These are phyloP conservation scores for Salix brachista DNA, from an alignment of 345 rosid genomes.

Conservation along the genomic window DNA sequence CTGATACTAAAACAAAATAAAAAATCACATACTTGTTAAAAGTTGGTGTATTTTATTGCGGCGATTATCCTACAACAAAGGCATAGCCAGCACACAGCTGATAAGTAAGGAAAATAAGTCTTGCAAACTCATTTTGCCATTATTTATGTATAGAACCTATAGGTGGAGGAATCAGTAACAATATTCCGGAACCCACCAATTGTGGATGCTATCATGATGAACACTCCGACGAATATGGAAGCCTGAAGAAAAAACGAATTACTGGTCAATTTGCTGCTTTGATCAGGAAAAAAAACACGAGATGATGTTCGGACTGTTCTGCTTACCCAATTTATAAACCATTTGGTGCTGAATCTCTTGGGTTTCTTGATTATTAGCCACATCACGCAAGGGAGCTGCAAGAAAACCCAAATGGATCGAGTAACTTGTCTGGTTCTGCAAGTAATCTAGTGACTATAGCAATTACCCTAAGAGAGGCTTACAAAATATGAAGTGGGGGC, in stretches of 20 bases:
- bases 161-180: constrained; percentile 67
- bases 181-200: constrained; percentile 91
- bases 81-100: background rate
- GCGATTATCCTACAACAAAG: background rate
- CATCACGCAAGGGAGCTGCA: constrained; percentile 89
- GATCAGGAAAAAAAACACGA: background rate
- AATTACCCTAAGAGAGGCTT: constrained; percentile 20
- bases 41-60: no score
- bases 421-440: background rate
- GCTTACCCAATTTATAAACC: constrained; percentile 91
- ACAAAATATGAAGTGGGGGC: constrained; percentile 93
- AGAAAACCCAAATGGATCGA: background rate
- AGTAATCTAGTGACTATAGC: background rate
- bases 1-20: no score
- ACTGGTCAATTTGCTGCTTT: background rate
- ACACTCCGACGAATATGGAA: constrained; percentile 54
- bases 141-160: constrained; percentile 61
- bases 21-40: no score
- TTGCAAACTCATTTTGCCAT: background rate
- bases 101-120: background rate
- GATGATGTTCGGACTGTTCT: background rate
- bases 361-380: constrained; percentile 95
- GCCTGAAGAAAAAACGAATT: constrained; percentile 33
- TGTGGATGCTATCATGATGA: constrained; percentile 88
- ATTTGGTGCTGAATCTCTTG: constrained; percentile 54